phyloP scores from a whole-genome alignment of 768 basidiomycete species.

The Hydnum rufescens region DNA sequence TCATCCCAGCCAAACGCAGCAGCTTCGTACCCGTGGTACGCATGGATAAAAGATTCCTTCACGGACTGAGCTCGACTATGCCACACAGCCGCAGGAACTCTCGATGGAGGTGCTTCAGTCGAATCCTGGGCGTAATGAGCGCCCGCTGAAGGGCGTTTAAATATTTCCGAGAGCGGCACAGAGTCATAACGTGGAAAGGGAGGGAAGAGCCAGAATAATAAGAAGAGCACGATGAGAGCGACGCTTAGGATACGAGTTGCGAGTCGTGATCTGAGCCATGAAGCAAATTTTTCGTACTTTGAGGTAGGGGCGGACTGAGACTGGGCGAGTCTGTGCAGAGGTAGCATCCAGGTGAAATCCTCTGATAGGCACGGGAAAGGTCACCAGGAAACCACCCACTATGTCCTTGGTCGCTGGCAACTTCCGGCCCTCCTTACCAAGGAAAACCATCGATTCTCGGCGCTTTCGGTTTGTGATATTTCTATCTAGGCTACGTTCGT shows the following conservation, averaged over 20 bases:
- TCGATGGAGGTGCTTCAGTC: neutral
- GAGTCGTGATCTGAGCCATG: neutral
- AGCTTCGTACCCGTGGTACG: constrained; percentile 13
- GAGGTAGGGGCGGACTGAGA: neutral
- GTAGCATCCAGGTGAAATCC: neutral
- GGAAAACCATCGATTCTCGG: too few relatives aligned
- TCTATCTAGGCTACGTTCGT: too few relatives aligned
- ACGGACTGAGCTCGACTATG: constrained; percentile 10
- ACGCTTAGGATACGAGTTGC: neutral
- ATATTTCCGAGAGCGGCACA: neutral
- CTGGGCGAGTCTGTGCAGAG: neutral
- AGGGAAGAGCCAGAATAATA: neutral
- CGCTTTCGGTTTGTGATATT: too few relatives aligned
- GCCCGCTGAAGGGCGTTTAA: neutral
- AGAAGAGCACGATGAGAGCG: neutral
- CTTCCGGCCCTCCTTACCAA: too few relatives aligned
- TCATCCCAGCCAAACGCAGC: constrained; percentile 13
- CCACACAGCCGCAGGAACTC: constrained; percentile 2
- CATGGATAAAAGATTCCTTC: constrained; percentile 12
- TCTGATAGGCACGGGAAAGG: too few relatives aligned
- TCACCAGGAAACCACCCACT: too few relatives aligned
- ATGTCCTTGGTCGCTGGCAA: too few relatives aligned
- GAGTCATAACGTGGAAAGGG: neutral
- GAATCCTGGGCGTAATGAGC: neutral
- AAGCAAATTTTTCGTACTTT: neutral